Percentiles rank a stretch among this genome's conserved stretches.
Conservation (phyloP, 371 early-diverging fungal genomes). For the Mucor saturninus region DNA sequence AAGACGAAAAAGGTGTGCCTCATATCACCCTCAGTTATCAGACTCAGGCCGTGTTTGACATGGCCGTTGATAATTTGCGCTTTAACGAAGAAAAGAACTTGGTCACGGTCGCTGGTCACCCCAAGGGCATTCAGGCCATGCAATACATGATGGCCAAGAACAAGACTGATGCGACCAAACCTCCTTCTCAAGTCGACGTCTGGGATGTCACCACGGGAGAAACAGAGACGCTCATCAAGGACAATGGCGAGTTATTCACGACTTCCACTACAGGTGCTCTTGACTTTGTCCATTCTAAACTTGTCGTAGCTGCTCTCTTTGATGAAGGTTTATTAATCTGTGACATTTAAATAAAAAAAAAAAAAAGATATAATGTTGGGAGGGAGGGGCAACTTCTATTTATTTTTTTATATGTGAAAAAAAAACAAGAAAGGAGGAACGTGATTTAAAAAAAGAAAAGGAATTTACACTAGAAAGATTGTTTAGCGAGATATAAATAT, state of each 20-base stretch:
- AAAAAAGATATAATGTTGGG: conserved; percentile 1
- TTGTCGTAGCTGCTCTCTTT: conserved; percentile 40
- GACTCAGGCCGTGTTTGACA: conserved; percentile 19
- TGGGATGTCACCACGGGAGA: conserved; percentile 30
- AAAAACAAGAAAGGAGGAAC: neutral
- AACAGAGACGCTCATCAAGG: conserved; percentile 32
- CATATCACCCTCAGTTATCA: conserved; percentile 22
- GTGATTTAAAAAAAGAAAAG: neutral
- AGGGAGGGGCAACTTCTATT: conserved; percentile 25
- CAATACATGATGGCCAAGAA: conserved; percentile 14
- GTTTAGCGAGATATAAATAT: neutral
- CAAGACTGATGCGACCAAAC: conserved; percentile 3
- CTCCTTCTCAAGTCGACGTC: conserved; percentile 37
- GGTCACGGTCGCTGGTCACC: conserved; percentile 40
- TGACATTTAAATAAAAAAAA: conserved; percentile 16
- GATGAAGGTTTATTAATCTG: conserved; percentile 40
- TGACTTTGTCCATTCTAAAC: conserved; percentile 24
- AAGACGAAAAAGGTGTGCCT: neutral
- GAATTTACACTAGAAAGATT: conserved; percentile 17
- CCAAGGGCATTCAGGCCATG: conserved; percentile 29
- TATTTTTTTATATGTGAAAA: conserved; percentile 11
- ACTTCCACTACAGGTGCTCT: conserved; percentile 34
- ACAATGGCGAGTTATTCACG: conserved; percentile 40
- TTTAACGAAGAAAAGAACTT: conserved; percentile 24
- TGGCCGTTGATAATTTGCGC: conserved; percentile 44